Evolutionary conservation across 163 green algal species (phyloP).

Genomic region (Scenedesmus sp.): DNA sequence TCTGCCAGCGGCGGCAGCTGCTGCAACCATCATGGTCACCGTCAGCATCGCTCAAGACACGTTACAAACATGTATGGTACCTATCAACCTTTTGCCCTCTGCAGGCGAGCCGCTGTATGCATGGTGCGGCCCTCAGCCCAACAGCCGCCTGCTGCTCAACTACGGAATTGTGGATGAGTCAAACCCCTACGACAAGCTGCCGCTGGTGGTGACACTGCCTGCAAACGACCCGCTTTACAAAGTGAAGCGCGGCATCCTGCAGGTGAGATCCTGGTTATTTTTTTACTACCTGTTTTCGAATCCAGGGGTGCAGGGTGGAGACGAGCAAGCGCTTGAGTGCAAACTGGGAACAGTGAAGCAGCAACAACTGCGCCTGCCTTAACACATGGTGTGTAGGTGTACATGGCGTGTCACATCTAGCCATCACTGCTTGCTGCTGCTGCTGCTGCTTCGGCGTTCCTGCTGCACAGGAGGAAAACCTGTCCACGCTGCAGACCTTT

Average conservation of each 20-base stretch:
- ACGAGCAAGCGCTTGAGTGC: not conserved
- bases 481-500: slow-evolving; percentile 70
- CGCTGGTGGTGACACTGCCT: slow-evolving; percentile 73
- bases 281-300: not conserved
- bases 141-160: slow-evolving; percentile 91
- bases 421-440: not conserved
- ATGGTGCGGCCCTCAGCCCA: slow-evolving; percentile 97
- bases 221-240: slow-evolving; percentile 80
- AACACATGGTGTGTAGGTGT: not conserved
- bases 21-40: not conserved
- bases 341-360: not conserved
- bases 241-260: slow-evolving; percentile 47
- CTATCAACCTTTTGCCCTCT: not conserved
- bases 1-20: not conserved
- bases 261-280: not conserved
- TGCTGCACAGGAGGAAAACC: slow-evolving; percentile 35
- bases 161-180: slow-evolving; percentile 88
- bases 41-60: not conserved
- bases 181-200: slow-evolving; percentile 95
- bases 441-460: not conserved
- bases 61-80: no score
- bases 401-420: not conserved
- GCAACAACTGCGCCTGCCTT: not conserved
- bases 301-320: not conserved
- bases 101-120: slow-evolving; percentile 79